phyloP scores from a whole-genome alignment of 2,329 filamentous ascomycete species.

The Cercospora sesami region DNA sequence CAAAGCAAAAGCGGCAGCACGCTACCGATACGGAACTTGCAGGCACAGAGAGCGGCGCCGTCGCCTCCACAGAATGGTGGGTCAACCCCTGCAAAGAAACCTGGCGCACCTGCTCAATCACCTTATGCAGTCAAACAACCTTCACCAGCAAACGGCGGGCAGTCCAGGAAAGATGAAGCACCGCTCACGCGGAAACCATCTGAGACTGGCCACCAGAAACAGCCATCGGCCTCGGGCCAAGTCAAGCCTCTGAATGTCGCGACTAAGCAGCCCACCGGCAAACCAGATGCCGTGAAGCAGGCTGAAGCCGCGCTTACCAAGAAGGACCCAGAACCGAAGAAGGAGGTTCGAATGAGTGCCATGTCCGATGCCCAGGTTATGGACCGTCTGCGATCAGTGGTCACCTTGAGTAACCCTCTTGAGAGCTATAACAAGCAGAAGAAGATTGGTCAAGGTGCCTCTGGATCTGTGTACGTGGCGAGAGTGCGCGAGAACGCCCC shows the following conservation, averaged over 20 bases:
- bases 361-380: conserved; percentile 98
- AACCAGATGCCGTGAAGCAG: conserved; percentile 73
- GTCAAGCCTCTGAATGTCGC: conserved; percentile 57
- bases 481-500: conserved; percentile 86
- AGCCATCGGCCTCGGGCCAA: conserved; percentile 26
- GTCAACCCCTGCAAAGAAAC: conserved; percentile 30
- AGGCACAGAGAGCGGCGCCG: conserved; percentile 64
- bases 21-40: conserved; percentile 50
- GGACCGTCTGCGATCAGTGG: conserved; percentile 89
- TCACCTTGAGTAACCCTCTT: conserved; percentile 92
- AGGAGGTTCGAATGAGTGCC: conserved; percentile 96
- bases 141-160: conserved; percentile 27
- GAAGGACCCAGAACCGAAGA: conserved; percentile 64
- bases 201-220: conserved; percentile 33
- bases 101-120: conserved; percentile 31
- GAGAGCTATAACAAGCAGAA: conserved; percentile 98
- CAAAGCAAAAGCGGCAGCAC: conserved; percentile 31
- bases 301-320: conserved; percentile 86
- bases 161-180: conserved; percentile 29
- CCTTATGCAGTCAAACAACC: conserved; percentile 35
- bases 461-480: conserved; percentile 95
- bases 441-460: conserved; percentile 98
- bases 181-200: conserved; percentile 36
- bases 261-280: conserved; percentile 49
- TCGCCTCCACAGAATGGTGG: conserved; percentile 37